Conservation (phyloP, 2,329 filamentous ascomycete genomes). For the Xylariaceae sp. region DNA sequence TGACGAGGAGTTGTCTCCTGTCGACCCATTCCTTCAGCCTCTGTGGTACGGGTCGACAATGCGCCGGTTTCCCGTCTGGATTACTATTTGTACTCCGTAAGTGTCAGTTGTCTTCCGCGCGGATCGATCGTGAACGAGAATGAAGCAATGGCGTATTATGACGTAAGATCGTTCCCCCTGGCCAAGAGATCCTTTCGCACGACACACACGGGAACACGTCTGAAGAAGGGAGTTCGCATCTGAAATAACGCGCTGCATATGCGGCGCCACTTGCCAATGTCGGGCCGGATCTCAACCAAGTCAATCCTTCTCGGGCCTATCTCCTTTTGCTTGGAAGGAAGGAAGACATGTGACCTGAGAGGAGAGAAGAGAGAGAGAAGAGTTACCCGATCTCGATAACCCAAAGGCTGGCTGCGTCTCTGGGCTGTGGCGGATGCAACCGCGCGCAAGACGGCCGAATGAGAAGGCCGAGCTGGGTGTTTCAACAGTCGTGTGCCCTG, state of each 20-base stretch:
- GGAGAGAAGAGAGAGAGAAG: neutral
- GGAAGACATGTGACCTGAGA: neutral
- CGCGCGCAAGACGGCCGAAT: conserved; percentile 11
- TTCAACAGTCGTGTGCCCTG: neutral
- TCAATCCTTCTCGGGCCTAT: neutral
- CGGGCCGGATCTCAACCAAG: conserved; percentile 2
- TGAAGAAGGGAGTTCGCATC: neutral
- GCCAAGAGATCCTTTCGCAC: neutral
- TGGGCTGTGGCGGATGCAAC: conserved; percentile 6
- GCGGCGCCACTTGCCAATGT: neutral
- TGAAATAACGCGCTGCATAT: neutral
- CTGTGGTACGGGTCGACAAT: neutral
- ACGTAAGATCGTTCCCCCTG: neutral
- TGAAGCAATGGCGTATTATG: neutral
- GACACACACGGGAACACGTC: neutral
- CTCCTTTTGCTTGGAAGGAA: neutral
- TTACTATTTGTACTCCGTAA: too few species aligned
- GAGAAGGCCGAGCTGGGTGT: conserved; percentile 1
- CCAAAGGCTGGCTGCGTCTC: conserved; percentile 1
- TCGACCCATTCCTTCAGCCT: neutral
- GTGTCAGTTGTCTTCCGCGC: neutral
- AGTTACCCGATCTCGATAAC: conserved; percentile 7
- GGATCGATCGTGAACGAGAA: neutral
- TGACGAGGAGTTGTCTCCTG: neutral
- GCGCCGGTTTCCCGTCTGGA: neutral